phyloP scores from a whole-genome alignment of 306 rosid genomes.

The Urtica urens region DNA sequence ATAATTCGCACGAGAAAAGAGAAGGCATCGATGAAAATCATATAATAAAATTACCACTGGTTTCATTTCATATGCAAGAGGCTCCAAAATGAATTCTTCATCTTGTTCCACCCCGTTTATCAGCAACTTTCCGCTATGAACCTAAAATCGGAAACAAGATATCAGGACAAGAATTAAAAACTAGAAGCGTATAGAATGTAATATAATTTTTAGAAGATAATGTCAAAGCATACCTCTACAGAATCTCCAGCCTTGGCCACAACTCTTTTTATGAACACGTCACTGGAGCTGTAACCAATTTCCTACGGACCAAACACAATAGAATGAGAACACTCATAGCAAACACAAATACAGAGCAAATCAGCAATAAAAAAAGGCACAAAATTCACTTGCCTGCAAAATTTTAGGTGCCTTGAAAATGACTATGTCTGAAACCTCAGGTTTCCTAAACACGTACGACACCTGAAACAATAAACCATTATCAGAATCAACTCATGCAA shows the following conservation, averaged over 20 bases:
- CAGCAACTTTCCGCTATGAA: constrained; percentile 59
- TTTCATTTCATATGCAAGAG: constrained; percentile 67
- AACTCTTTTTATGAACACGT: constrained; percentile 73
- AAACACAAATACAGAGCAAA: not conserved
- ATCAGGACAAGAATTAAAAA: constrained; percentile 6
- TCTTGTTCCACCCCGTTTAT: constrained; percentile 63
- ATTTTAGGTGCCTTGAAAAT: constrained; percentile 76
- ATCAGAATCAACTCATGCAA: not conserved
- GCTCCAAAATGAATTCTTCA: constrained; percentile 66
- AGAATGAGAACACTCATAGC: not conserved
- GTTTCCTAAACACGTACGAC: constrained; percentile 72
- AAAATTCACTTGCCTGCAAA: constrained; percentile 59
- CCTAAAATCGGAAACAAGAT: constrained; percentile 30
- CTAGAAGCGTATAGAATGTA: not conserved
- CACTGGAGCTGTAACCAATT: constrained; percentile 47
- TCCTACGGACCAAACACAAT: constrained; percentile 34
- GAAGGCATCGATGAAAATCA: no score
- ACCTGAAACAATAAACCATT: constrained; percentile 39
- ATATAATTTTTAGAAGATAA: not conserved
- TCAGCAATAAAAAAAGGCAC: not conserved
- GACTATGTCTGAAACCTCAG: constrained; percentile 85
- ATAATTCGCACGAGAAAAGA: no score
- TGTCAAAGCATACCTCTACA: constrained; percentile 47
- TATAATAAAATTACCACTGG: constrained; percentile 40
- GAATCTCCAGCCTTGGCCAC: constrained; percentile 90